Evolutionary conservation across 805 yeast species (phyloP), one percentile per base, ranked within the genome.

Genomic region (Tetrapisispora iriomotensis): DNA sequence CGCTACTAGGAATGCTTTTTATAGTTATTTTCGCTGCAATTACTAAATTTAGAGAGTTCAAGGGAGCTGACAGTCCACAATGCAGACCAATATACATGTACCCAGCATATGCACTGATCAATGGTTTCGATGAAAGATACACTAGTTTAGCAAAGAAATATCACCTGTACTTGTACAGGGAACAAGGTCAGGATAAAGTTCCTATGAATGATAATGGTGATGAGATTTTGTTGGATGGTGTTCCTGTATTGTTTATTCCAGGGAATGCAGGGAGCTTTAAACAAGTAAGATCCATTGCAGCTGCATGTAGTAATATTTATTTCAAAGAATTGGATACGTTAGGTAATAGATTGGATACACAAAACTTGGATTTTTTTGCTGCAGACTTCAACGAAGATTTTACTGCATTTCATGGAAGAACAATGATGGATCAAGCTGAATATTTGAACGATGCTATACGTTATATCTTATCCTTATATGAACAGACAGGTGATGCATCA

Each of bases 221-320:
- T 47, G 61, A 42, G 39, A 56, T 60, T 18, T 62, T 70, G 23
- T 47, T 72, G 15, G 70, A 67, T 39, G 97, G 97, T 0, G 72
- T 83, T 1, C 99, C 99, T 0, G 87, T 86, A 1, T 64, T 92
- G 13, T 92, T 92, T 59, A 82, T 94, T 29, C 98, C 98, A 1
- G 99, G 99, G 0, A 92, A 94, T 56, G 98, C 98, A 0, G 99
- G 99, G 1, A 80, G 94, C 41, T 87, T 76, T 58, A 74, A 77
- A 47, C 99, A 92, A 60, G 94, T 75, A 8, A 67, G 98, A 38
- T 84, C 96, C 1, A 73, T 90, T n/a, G 97, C 96, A 0, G 78
- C 96, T 1, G 82, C 81, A 47, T 66, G 83, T 19, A 72, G 95
- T 1, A 68, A 70, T 30, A 49, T 72, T 3, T 79, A 66, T 48